phyloP scores from a whole-genome alignment of 306 rosid genomes.

The Coriaria nepalensis region DNA sequence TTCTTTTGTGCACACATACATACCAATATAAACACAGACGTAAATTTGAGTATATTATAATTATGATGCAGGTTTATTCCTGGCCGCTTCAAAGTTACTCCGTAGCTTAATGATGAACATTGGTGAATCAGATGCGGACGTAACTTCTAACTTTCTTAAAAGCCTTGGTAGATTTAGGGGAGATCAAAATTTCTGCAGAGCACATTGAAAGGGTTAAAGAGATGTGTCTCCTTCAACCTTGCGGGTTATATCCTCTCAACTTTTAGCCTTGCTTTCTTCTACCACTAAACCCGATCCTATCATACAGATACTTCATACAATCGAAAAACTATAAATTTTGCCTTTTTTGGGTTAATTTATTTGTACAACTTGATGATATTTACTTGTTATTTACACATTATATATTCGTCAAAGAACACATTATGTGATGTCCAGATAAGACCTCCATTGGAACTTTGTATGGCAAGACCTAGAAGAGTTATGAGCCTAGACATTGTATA shows the following conservation, averaged over 20 bases:
- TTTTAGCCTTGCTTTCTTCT: constrained; percentile 50
- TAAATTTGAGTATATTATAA: not conserved
- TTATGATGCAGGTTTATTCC: constrained; percentile 45
- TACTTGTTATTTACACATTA: no score
- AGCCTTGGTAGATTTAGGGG: constrained; percentile 45
- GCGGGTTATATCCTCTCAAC: constrained; percentile 37
- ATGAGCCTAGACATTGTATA: no score
- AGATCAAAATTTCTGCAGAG: constrained; percentile 38
- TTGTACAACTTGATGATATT: no score
- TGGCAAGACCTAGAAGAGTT: no score
- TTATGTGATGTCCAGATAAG: no score
- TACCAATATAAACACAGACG: no score
- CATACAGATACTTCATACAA: constrained; percentile 39
- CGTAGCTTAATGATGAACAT: constrained; percentile 28
- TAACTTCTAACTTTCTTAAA: constrained; percentile 45
- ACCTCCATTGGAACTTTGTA: no score
- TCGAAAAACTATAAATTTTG: constrained; percentile 14
- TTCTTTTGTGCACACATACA: constrained; percentile 8
- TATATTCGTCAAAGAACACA: no score
- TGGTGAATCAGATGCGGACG: constrained; percentile 36
- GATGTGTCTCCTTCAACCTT: constrained; percentile 37
- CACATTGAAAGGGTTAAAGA: constrained; percentile 48
- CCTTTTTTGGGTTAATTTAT: no score
- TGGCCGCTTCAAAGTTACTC: constrained; percentile 56
- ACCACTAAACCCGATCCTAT: constrained; percentile 37